These are phyloP conservation scores for Fragilaria crotonensis DNA, from an alignment of 108 stramenopile species.

Conservation along the genomic window DNA sequence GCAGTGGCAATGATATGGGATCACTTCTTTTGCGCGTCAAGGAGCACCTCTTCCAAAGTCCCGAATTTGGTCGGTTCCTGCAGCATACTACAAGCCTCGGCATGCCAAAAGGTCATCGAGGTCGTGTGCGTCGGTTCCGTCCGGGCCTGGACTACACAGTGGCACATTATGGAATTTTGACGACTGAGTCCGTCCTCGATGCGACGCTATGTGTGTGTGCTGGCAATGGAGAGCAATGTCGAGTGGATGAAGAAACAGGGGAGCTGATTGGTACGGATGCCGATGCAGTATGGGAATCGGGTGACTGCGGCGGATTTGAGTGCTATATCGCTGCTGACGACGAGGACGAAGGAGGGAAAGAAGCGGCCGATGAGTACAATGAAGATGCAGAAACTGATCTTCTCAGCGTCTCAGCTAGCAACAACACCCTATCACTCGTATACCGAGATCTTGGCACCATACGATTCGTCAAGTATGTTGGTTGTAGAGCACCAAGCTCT, in stretches of 20 bases:
- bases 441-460: slow-evolving; percentile 89
- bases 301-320: slow-evolving; percentile 92
- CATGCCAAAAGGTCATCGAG: slow-evolving; percentile 51
- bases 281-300: slow-evolving; percentile 78
- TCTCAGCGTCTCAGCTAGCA: slow-evolving; percentile 86
- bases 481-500: slow-evolving; percentile 80
- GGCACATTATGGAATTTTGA: slow-evolving; percentile 85
- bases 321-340: slow-evolving; percentile 95
- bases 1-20: slow-evolving; percentile 18
- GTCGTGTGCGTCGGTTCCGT: slow-evolving; percentile 84
- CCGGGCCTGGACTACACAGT: slow-evolving; percentile 97
- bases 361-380: slow-evolving; percentile 80
- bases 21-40: slow-evolving; percentile 32
- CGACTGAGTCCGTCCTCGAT: slow-evolving; percentile 68
- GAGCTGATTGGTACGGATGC: slow-evolving; percentile 47
- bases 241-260: slow-evolving; percentile 28
- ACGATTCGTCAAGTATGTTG: slow-evolving; percentile 95
- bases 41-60: slow-evolving; percentile 48
- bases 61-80: slow-evolving; percentile 49
- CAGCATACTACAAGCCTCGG: slow-evolving; percentile 52
- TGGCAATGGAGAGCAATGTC: slow-evolving; percentile 48
- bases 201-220: slow-evolving; percentile 78
- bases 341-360: slow-evolving; percentile 50
- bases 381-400: slow-evolving; percentile 91
- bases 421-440: slow-evolving; percentile 89